These are phyloP conservation scores for Tricholoma furcatifolium DNA, from an alignment of 768 basidiomycete genomes.

Conservation along the genomic window DNA sequence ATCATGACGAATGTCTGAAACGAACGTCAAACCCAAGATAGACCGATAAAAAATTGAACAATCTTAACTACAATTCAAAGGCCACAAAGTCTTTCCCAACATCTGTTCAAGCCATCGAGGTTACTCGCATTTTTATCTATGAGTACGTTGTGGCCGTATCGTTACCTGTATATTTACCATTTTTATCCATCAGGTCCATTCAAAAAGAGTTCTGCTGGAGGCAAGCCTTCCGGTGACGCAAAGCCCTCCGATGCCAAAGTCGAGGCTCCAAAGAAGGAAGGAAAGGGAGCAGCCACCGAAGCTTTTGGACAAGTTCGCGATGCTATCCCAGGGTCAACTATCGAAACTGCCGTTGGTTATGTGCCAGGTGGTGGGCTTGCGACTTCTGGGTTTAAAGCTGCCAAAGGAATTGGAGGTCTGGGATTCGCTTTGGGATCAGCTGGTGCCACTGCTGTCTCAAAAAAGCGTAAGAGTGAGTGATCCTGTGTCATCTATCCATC, in stretches of 20 bases:
- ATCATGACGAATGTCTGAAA: too few species aligned
- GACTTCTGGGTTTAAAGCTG: slow-evolving; percentile 5
- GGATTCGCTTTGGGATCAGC: slow-evolving; percentile 2
- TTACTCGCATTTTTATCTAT: background rate
- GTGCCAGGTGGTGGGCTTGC: slow-evolving; percentile 3
- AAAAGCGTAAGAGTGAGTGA: slow-evolving; percentile 1
- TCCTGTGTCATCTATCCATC: too few species aligned
- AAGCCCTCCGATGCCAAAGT: background rate
- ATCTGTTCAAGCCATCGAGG: too few species aligned
- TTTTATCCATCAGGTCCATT: too few species aligned
- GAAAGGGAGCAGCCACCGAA: background rate
- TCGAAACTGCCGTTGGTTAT: background rate
- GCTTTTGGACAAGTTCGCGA: slow-evolving; percentile 2
- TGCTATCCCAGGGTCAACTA: background rate
- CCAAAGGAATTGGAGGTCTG: slow-evolving; percentile 5
- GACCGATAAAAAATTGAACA: too few species aligned
- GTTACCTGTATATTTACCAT: too few species aligned
- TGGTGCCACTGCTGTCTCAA: slow-evolving; percentile 1
- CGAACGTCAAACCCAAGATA: too few species aligned
- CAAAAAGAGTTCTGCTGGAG: background rate
- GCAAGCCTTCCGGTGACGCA: background rate
- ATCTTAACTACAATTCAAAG: too few species aligned
- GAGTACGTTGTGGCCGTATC: background rate
- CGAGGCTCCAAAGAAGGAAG: background rate
- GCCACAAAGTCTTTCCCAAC: too few species aligned